Base-by-base conservation (phyloP, 2,329 filamentous ascomycete genomes). In the Claviceps digitariae region DNA sequence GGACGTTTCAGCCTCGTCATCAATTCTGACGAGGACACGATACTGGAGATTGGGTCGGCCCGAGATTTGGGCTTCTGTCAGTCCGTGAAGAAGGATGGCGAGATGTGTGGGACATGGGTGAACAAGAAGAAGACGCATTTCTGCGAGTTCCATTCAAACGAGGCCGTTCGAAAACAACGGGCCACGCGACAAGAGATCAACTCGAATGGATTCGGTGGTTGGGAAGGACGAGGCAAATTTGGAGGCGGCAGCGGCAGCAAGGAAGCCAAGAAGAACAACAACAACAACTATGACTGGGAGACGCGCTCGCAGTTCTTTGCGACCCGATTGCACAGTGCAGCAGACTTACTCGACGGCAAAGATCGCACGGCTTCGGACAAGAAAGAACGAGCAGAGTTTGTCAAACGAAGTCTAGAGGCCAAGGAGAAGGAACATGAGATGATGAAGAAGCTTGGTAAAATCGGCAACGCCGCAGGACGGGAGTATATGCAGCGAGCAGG, bases 71-170 rank as follows among this genome's bases (percentile, higher is more conserved):
- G 87, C 1, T 95, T 86, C 65, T 98, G 93, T 70, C 89, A 90
- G 64, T 82, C 83, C 7, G 73, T 89, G 57, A 89, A 87, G 65
- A 91, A 87, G 63, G 89, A 96, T 64, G 91, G 93, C 41, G 78
- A 86, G 54, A 72, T 78, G 48, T 98, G 93, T 67, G 82, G 79
- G 36, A 72, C 79, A 29, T 98, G 93, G 93, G 77, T 98, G 55
- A 91, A 98, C 67, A 82, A 80, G 58, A 82, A 89, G 52, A 87
- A 90, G 61, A 95, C 90, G 0, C 84, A 95, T 61, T 88, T 86
- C 65, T 98, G 93, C 70, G 90, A 95, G 58, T 98, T 86, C 60
- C 93, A 98, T 67, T 82, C 95, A 59, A 90, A 94, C 60, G 74
- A 88, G 27, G 84, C 88, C 27, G 72, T 97, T 3, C 79, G 83